Conservation (phyloP, 208 protist species). For the Trypanosoma avium region DNA sequence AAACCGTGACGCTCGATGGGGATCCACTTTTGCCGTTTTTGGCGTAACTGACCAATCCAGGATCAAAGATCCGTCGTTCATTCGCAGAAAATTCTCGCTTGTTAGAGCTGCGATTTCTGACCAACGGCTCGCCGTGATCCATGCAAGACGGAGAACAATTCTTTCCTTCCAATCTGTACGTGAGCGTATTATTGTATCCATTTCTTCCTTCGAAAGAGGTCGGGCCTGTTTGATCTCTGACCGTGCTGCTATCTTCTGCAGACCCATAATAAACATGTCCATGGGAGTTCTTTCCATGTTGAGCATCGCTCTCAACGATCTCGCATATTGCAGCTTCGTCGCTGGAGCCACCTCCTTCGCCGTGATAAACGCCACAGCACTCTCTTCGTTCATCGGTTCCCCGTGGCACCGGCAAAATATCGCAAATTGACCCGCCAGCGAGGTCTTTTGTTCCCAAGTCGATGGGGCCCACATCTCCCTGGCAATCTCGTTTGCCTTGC, state of each 20-base stretch:
- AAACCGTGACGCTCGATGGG: neutral
- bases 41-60: neutral
- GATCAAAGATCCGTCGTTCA: neutral
- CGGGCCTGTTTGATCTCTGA: conserved; percentile 5
- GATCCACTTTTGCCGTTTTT: neutral
- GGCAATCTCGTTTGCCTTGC: neutral
- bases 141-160: neutral
- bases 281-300: neutral
- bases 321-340: conserved; percentile 3
- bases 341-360: conserved; percentile 1
- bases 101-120: neutral
- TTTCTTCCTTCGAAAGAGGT: conserved; percentile 3
- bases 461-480: neutral
- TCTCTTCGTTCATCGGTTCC: neutral
- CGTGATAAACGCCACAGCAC: conserved; percentile 3
- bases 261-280: conserved; percentile 5
- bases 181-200: conserved; percentile 2
- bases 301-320: conserved; percentile 2
- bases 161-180: neutral
- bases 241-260: conserved; percentile 6
- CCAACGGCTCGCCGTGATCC: conserved; percentile 9
- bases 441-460: neutral
- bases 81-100: neutral
- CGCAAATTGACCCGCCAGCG: neutral
- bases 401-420: neutral